Conservation (phyloP, 345 rosid species). For the Jatropha curcas region DNA sequence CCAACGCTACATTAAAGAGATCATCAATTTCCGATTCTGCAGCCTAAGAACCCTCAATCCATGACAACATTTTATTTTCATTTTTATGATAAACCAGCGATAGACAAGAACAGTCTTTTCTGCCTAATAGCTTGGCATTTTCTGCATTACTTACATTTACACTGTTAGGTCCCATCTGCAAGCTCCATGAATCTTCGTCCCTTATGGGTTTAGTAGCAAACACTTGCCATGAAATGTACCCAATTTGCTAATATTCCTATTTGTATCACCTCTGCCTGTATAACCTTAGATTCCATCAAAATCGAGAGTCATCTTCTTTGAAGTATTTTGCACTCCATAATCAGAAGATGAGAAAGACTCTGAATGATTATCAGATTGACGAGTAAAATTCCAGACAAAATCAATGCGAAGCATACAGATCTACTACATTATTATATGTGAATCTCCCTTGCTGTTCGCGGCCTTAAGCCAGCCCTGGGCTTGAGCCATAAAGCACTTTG, state of each 20-base stretch:
- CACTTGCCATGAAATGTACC: slow-evolving; percentile 27
- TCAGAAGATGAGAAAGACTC: slow-evolving; percentile 27
- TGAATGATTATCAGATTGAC: slow-evolving; percentile 30
- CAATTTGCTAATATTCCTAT: neutral
- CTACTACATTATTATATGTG: slow-evolving; percentile 30
- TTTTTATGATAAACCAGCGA: slow-evolving; percentile 16
- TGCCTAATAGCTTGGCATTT: neutral
- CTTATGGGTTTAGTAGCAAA: too few species aligned
- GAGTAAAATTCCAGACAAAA: slow-evolving; percentile 17
- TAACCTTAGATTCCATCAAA: slow-evolving; percentile 28
- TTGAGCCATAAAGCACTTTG: slow-evolving; percentile 35
- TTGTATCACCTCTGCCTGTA: slow-evolving; percentile 33
- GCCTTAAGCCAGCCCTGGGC: neutral
- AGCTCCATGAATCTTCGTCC: too few species aligned
- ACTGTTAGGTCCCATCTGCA: slow-evolving; percentile 34
- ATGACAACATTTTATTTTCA: slow-evolving; percentile 13
- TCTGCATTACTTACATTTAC: slow-evolving; percentile 22
- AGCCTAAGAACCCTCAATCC: slow-evolving; percentile 35
- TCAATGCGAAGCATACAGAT: slow-evolving; percentile 21
- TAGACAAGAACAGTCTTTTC: slow-evolving; percentile 30
- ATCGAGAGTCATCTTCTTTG: slow-evolving; percentile 27
- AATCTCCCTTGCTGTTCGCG: slow-evolving; percentile 19
- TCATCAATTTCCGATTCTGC: slow-evolving; percentile 1
- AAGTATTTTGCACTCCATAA: slow-evolving; percentile 16
- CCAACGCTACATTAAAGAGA: too few species aligned